Evolutionary conservation across 2,329 filamentous ascomycete species (phyloP).

Genomic region (Penicillium sp.): DNA sequence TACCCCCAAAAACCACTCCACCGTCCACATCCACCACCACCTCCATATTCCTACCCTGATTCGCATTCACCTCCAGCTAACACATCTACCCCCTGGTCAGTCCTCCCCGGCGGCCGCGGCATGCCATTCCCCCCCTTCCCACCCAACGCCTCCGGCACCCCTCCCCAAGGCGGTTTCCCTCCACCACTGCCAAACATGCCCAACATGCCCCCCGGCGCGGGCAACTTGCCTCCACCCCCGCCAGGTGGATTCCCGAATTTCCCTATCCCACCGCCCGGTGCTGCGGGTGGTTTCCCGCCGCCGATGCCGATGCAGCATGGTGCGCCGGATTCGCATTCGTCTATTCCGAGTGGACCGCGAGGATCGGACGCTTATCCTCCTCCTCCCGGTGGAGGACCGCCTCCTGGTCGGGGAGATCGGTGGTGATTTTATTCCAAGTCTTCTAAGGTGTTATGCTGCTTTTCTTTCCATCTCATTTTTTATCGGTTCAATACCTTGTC

Average conservation of each 20-base stretch:
- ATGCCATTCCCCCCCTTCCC: slow-evolving; percentile 58
- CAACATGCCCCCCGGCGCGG: slow-evolving; percentile 49
- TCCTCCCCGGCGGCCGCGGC: slow-evolving; percentile 63
- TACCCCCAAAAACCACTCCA: slow-evolving; percentile 26
- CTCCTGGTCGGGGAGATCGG: slow-evolving; percentile 39
- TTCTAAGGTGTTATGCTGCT: slow-evolving; percentile 17
- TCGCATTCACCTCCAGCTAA: slow-evolving; percentile 19
- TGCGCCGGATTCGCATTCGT: slow-evolving; percentile 29
- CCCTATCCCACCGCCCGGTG: slow-evolving; percentile 34
- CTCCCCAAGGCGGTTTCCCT: slow-evolving; percentile 10
- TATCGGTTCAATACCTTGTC: slow-evolving; percentile 8
- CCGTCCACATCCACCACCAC: slow-evolving; percentile 9
- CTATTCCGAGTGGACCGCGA: slow-evolving; percentile 38
- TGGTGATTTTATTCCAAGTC: slow-evolving; percentile 28
- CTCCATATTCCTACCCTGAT: background rate
- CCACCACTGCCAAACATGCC: slow-evolving; percentile 31
- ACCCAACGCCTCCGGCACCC: slow-evolving; percentile 40
- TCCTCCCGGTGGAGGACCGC: slow-evolving; percentile 38
- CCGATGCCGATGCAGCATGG: slow-evolving; percentile 40
- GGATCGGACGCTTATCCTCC: slow-evolving; percentile 39
- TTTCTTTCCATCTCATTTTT: slow-evolving; percentile 12
- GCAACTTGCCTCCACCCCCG: slow-evolving; percentile 53
- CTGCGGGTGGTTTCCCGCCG: slow-evolving; percentile 48
- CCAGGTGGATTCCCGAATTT: slow-evolving; percentile 45
- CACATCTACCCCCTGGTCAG: slow-evolving; percentile 39